Conservation (phyloP, 495 filamentous ascomycete genomes). For the Xylaria intraflava region DNA sequence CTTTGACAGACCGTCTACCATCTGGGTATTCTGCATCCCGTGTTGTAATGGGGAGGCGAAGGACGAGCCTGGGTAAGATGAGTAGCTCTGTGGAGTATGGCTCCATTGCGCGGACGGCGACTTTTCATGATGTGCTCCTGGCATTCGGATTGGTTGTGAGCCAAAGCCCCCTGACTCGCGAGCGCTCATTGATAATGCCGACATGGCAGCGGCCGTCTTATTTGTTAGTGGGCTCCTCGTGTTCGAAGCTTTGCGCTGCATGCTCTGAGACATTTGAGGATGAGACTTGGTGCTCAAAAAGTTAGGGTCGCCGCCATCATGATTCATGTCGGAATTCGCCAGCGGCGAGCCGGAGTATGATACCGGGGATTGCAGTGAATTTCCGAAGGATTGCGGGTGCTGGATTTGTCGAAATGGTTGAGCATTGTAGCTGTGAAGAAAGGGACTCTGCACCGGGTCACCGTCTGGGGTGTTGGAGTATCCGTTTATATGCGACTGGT, state of each 20-base stretch:
- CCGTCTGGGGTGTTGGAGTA: constrained; percentile 86
- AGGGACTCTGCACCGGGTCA: constrained; percentile 81
- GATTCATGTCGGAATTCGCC: constrained; percentile 51
- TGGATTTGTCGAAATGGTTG: constrained; percentile 61
- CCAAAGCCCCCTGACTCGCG: constrained; percentile 49
- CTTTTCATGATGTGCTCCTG: constrained; percentile 67
- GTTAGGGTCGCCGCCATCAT: constrained; percentile 42
- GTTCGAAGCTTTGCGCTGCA: constrained; percentile 65
- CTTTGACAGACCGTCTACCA: constrained; percentile 47
- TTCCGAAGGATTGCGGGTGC: constrained; percentile 48
- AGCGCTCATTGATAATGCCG: constrained; percentile 29
- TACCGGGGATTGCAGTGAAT: constrained; percentile 44
- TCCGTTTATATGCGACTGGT: constrained; percentile 57
- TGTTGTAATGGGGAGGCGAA: constrained; percentile 61
- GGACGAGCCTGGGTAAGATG: constrained; percentile 75
- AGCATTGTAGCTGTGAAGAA: constrained; percentile 68
- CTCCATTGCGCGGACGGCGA: constrained; percentile 74
- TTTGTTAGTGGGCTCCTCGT: constrained; percentile 73
- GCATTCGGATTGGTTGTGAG: constrained; percentile 65
- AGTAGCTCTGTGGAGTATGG: constrained; percentile 65
- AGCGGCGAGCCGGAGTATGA: constrained; percentile 47
- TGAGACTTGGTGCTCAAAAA: constrained; percentile 50
- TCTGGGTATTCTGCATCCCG: constrained; percentile 40
- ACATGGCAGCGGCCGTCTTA: constrained; percentile 50
- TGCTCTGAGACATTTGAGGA: constrained; percentile 48